Percentiles rank a stretch among this genome's conserved stretches.
Conservation (phyloP, 148 eudicot species). For the Fagopyrum esculentum region DNA sequence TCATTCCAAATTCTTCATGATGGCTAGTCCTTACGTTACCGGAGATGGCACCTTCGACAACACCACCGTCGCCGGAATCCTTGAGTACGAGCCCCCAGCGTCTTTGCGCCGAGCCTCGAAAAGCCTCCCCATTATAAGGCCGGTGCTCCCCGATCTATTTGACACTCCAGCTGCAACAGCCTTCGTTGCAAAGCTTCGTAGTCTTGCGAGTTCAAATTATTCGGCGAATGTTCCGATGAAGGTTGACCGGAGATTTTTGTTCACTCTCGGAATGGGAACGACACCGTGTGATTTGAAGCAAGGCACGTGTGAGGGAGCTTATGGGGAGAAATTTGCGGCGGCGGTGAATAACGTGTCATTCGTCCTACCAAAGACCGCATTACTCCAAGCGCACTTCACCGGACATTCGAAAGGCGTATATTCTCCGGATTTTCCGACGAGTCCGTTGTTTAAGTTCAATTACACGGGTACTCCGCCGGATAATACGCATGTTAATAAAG, state of each 20-base stretch:
- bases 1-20: constrained; percentile 21
- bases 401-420: constrained; percentile 34
- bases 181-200: constrained; percentile 33
- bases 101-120: constrained; percentile 6
- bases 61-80: constrained; percentile 22
- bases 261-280: constrained; percentile 54
- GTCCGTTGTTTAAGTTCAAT: constrained; percentile 34
- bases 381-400: constrained; percentile 44
- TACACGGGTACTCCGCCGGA: constrained; percentile 60
- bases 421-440: constrained; percentile 38
- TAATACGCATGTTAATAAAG: constrained; percentile 27
- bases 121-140: constrained; percentile 43
- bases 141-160: constrained; percentile 37
- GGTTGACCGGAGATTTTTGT: constrained; percentile 41
- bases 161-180: constrained; percentile 44
- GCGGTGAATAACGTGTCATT: constrained; percentile 34
- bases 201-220: constrained; percentile 49
- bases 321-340: constrained; percentile 44
- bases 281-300: constrained; percentile 29
- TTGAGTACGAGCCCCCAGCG: constrained; percentile 20
- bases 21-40: constrained; percentile 54
- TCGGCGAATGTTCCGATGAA: constrained; percentile 38
- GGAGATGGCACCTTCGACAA: constrained; percentile 55
- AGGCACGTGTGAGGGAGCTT: background rate
- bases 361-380: constrained; percentile 39